Evolutionary conservation across 2,329 filamentous ascomycete genomes (phyloP), one percentile per base, ranked within the genome.

Genomic region (Akanthomyces muscarius): DNA sequence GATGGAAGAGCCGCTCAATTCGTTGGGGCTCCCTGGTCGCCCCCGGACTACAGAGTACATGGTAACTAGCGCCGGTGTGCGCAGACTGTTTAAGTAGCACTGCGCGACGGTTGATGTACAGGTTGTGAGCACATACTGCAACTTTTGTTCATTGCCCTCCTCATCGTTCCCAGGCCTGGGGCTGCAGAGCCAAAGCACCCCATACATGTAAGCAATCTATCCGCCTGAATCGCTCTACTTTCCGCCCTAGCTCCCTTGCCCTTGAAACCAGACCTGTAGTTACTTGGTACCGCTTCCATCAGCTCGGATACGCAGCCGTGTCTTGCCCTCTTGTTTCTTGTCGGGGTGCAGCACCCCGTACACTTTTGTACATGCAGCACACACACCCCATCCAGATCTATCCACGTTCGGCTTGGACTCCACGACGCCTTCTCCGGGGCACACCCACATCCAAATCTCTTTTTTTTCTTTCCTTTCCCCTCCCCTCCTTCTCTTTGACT

Each of bases 1-100:
- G 59, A 61, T 61, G 59, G 30, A 61, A 54, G 59, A 61, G 59
- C 51, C 30, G 51, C 59, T 61, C 59, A 54, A 61, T 45, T 54
- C 51, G 59, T 61, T 55, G 59, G 59, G 58, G 59, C 51, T 47
- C 13, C 45, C 38, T 61, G 50, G 50, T 36, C 58, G 6, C 54
- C 42, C 58, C 48, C n/a, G 41, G 25, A 41, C 28, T 54, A 13
- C 16, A 61, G 14, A 42, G 53, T 47, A 48, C 59, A 54, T 44
- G 48, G 58, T 59, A 21, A 21, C 21, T 21, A 59, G 47, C 47
- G 48, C 48, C 16, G 48, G 58, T 53, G 25, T 42, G 38, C 28
- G 36, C 41, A 44, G 21, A 44, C 38, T 56, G 53, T 7, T 33
- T 18, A 33, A 53, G 48, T 60, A 33, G 48, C 38, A 45, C 30